Percentiles rank a stretch among this genome's conserved stretches.
phyloP scores from a whole-genome alignment of 305 asterid genomes.

The Rubia tinctorum region DNA sequence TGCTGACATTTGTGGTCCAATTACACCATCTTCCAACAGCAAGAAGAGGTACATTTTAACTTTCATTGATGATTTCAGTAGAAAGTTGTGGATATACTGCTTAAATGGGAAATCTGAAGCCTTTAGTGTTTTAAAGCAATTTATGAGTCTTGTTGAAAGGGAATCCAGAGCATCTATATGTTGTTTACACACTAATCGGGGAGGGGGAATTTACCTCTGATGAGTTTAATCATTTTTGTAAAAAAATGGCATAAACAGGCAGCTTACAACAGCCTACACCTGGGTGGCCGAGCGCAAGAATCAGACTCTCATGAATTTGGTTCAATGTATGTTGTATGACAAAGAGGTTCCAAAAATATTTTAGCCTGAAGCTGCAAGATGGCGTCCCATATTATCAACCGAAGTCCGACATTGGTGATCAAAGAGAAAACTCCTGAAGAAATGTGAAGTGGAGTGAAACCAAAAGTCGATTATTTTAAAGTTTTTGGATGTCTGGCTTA shows the following conservation, averaged over 20 bases:
- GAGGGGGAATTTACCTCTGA: no score
- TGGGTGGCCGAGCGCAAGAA: neutral
- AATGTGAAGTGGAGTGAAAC: neutral
- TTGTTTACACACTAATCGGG: neutral
- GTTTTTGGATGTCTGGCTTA: conserved; percentile 1
- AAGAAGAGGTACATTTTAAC: neutral
- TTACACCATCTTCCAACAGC: neutral
- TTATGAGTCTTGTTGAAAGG: neutral
- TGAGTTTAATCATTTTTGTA: no score
- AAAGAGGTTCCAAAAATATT: neutral
- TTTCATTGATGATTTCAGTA: conserved; percentile 7
- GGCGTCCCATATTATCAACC: neutral
- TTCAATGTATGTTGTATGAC: neutral
- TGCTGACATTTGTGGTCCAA: conserved; percentile 5
- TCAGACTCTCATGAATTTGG: neutral
- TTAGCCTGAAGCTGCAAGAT: conserved; percentile 1
- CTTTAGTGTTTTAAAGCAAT: neutral
- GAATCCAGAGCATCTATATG: neutral
- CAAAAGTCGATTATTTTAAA: neutral
- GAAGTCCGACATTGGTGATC: neutral
- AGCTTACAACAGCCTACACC: conserved; percentile 1
- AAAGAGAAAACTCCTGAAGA: conserved; percentile 1
- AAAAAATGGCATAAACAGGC: no score
- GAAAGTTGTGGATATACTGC: neutral
- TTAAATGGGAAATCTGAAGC: neutral